Evolutionary conservation across 192 early-diverging fungal species (phyloP).

Genomic region (Backusella tuberculispora): DNA sequence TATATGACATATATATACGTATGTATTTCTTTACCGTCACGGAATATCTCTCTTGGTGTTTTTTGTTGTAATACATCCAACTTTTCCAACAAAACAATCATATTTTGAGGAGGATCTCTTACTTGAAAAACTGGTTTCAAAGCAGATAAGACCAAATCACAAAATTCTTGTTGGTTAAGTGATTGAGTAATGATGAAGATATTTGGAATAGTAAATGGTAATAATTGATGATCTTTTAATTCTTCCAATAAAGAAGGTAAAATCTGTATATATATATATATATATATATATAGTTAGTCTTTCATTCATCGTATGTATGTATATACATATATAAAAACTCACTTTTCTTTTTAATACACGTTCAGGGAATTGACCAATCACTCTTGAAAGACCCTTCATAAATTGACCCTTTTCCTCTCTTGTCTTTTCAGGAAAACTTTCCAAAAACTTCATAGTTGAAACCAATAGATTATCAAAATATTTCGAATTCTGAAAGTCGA

Average conservation of each 20-base stretch:
- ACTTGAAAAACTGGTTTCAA: constrained; percentile 65
- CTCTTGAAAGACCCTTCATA: constrained; percentile 71
- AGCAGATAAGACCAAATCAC: constrained; percentile 58
- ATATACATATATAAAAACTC: not conserved
- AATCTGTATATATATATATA: constrained; percentile 59
- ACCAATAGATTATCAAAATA: constrained; percentile 84
- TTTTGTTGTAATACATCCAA: constrained; percentile 71
- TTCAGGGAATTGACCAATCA: constrained; percentile 74
- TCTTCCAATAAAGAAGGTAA: constrained; percentile 71
- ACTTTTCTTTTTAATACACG: constrained; percentile 73
- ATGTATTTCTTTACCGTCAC: constrained; percentile 49
- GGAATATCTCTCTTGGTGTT: constrained; percentile 60
- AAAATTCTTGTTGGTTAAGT: constrained; percentile 65
- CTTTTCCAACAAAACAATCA: constrained; percentile 67
- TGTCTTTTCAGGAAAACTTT: constrained; percentile 78
- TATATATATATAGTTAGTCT: not conserved
- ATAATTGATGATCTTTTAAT: constrained; percentile 72
- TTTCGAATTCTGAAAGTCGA: constrained; percentile 65
- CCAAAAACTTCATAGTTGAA: constrained; percentile 79
- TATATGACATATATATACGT: not conserved
- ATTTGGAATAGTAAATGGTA: constrained; percentile 76
- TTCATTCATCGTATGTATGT: not conserved
- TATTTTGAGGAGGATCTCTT: constrained; percentile 68
- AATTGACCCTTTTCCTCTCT: constrained; percentile 79
- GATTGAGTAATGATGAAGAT: constrained; percentile 73